Percentiles rank a stretch among this genome's conserved stretches.
Conservation (phyloP, 2,329 filamentous ascomycete species). For the Teratosphaeria nubilosa region DNA sequence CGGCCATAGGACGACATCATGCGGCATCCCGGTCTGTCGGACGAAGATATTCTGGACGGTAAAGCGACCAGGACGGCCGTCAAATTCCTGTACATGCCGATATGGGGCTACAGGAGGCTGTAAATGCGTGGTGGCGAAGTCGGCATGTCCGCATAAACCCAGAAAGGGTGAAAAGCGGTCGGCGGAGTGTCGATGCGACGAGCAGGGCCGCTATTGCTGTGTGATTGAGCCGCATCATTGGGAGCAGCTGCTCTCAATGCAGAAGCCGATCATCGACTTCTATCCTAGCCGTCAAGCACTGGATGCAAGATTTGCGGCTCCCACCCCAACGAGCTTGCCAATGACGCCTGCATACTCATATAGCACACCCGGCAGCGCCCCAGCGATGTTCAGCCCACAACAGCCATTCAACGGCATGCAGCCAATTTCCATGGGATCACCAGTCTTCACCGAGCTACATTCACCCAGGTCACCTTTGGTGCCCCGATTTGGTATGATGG, state of each 20-base stretch:
- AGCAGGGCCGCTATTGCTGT: conserved; percentile 26
- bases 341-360: conserved; percentile 10
- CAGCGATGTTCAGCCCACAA: background rate
- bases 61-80: conserved; percentile 25
- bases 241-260: conserved; percentile 17
- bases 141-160: conserved; percentile 24
- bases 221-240: conserved; percentile 23
- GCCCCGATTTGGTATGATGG: conserved; percentile 24
- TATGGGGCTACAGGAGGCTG: conserved; percentile 23
- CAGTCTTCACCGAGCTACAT: conserved; percentile 8
- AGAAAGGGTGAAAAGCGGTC: conserved; percentile 26
- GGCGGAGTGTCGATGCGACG: conserved; percentile 25
- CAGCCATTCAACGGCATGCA: background rate
- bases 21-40: conserved; percentile 26
- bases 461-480: conserved; percentile 6
- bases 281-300: conserved; percentile 18
- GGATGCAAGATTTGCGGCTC: conserved; percentile 11
- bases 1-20: conserved; percentile 26
- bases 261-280: conserved; percentile 23
- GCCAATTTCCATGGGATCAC: conserved; percentile 5
- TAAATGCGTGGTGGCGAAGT: conserved; percentile 24
- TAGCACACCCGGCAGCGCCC: background rate
- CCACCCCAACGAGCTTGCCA: conserved; percentile 6
- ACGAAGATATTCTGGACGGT: conserved; percentile 27
- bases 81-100: conserved; percentile 25